Conservation (phyloP, 805 yeast genomes). For the Wickerhamomyces subpelliculosus region DNA sequence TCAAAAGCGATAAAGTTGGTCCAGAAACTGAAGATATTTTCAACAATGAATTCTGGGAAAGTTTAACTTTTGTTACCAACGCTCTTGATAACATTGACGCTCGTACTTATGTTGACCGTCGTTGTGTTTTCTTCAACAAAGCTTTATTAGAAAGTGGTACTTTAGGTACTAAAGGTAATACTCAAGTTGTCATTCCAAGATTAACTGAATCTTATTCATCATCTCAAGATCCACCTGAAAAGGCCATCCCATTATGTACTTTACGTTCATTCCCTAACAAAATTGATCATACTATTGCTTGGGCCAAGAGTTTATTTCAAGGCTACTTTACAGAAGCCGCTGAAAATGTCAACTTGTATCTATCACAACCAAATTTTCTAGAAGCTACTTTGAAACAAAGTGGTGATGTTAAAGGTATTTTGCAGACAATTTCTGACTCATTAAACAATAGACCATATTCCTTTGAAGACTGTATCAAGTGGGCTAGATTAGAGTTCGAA, state of each 20-base stretch:
- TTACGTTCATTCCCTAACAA: conserved; percentile 96
- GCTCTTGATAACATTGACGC: conserved; percentile 98
- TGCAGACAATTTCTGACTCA: conserved; percentile 72
- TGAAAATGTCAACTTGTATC: conserved; percentile 84
- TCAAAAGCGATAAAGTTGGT: conserved; percentile 84
- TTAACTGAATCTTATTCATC: conserved; percentile 94
- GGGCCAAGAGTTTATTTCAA: conserved; percentile 95
- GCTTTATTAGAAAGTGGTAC: conserved; percentile 96
- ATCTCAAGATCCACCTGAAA: conserved; percentile 98
- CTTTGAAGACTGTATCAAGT: conserved; percentile 88
- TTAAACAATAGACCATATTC: conserved; percentile 78
- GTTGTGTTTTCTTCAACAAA: conserved; percentile 88
- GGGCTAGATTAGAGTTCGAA: conserved; percentile 93
- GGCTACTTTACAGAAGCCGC: conserved; percentile 89
- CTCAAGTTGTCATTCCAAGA: conserved; percentile 91
- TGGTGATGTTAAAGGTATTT: conserved; percentile 82
- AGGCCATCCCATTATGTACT: conserved; percentile 94
- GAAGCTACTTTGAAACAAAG: conserved; percentile 87
- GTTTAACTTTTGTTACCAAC: conserved; percentile 84
- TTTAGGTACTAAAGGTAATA: conserved; percentile 96
- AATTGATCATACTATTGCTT: conserved; percentile 97
- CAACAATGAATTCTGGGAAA: conserved; percentile 78
- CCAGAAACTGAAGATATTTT: conserved; percentile 86
- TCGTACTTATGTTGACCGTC: conserved; percentile 93
- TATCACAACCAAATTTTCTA: conserved; percentile 87